A percentile compares a stretch with the other conserved stretches of the same genome.
phyloP scores from a whole-genome alignment of 2,329 filamentous ascomycete genomes.

The Penicillium verrucosum region DNA sequence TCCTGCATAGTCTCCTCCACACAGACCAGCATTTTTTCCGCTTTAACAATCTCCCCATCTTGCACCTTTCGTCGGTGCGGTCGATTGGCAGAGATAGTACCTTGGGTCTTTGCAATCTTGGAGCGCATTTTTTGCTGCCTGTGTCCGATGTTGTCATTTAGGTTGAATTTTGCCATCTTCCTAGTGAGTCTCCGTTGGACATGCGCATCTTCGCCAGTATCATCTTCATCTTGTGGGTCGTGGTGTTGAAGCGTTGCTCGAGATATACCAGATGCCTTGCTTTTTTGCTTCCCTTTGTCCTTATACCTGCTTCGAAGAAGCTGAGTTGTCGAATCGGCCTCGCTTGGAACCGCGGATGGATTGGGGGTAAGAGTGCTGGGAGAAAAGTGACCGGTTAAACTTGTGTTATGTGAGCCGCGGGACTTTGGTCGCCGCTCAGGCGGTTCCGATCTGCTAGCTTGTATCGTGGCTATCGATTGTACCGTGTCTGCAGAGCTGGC shows the following conservation, averaged over 20 bases:
- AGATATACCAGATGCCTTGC: slow-evolving; percentile 14
- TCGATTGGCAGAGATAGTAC: slow-evolving; percentile 33
- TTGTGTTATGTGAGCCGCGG: slow-evolving; percentile 14
- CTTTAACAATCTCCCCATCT: slow-evolving; percentile 63
- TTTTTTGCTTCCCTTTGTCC: slow-evolving; percentile 20
- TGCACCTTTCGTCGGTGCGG: slow-evolving; percentile 40
- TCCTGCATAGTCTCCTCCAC: slow-evolving; percentile 54
- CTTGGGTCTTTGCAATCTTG: slow-evolving; percentile 37
- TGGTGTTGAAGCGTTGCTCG: slow-evolving; percentile 30
- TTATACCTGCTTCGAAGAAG: slow-evolving; percentile 29
- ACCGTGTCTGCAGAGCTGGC: slow-evolving; percentile 18
- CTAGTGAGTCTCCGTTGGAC: slow-evolving; percentile 23
- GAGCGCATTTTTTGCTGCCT: slow-evolving; percentile 41
- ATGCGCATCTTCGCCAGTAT: slow-evolving; percentile 6
- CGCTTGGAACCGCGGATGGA: slow-evolving; percentile 26
- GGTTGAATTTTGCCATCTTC: slow-evolving; percentile 44
- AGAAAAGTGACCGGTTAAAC: slow-evolving; percentile 17
- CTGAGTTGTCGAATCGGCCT: slow-evolving; percentile 34
- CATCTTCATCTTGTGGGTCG: slow-evolving; percentile 33
- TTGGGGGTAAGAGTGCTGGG: slow-evolving; percentile 19
- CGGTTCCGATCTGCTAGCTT: neutral
- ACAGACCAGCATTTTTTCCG: slow-evolving; percentile 65
- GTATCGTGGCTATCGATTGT: slow-evolving; percentile 15
- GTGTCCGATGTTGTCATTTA: slow-evolving; percentile 44
- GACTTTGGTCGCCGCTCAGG: slow-evolving; percentile 8